A percentile compares a stretch with the other conserved stretches of the same genome.
phyloP scores from a whole-genome alignment of 805 yeast genomes.

The Wickerhamomyces ciferrii region DNA sequence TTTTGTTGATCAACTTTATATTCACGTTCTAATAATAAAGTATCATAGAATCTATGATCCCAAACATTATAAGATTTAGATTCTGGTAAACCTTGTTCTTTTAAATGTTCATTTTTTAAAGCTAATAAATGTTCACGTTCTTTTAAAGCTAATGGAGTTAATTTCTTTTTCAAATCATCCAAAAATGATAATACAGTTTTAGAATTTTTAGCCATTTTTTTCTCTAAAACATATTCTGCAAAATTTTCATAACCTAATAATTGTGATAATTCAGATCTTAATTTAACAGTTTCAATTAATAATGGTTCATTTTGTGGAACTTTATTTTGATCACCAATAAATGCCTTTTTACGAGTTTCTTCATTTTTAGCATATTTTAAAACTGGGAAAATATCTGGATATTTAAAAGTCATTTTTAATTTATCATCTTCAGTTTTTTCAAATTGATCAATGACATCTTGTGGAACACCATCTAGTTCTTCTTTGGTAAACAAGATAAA shows the following conservation, averaged over 20 bases:
- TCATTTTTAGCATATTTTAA: slow-evolving; percentile 62
- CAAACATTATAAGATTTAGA: slow-evolving; percentile 52
- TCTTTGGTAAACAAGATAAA: slow-evolving; percentile 53
- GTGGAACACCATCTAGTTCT: slow-evolving; percentile 72
- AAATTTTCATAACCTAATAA: slow-evolving; percentile 62
- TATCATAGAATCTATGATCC: slow-evolving; percentile 70
- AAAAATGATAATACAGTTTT: slow-evolving; percentile 57
- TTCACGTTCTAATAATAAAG: slow-evolving; percentile 57
- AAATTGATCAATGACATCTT: slow-evolving; percentile 53
- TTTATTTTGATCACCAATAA: slow-evolving; percentile 63
- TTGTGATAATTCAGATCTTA: slow-evolving; percentile 59
- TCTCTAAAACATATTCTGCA: slow-evolving; percentile 68
- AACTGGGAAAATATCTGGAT: slow-evolving; percentile 78
- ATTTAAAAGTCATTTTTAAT: slow-evolving; percentile 70
- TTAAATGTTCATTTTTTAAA: slow-evolving; percentile 50
- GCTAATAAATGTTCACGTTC: slow-evolving; percentile 44
- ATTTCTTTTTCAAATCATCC: slow-evolving; percentile 51
- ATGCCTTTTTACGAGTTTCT: slow-evolving; percentile 63
- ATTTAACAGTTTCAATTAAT: slow-evolving; percentile 51
- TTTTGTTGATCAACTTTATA: slow-evolving; percentile 68
- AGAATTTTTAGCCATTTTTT: slow-evolving; percentile 74
- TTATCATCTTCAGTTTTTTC: slow-evolving; percentile 36
- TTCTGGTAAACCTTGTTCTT: slow-evolving; percentile 35
- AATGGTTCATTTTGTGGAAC: slow-evolving; percentile 59
- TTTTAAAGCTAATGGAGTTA: slow-evolving; percentile 51